Evolutionary conservation across 495 filamentous ascomycete species (phyloP).

Genomic region (Oleoguttula mirabilis): DNA sequence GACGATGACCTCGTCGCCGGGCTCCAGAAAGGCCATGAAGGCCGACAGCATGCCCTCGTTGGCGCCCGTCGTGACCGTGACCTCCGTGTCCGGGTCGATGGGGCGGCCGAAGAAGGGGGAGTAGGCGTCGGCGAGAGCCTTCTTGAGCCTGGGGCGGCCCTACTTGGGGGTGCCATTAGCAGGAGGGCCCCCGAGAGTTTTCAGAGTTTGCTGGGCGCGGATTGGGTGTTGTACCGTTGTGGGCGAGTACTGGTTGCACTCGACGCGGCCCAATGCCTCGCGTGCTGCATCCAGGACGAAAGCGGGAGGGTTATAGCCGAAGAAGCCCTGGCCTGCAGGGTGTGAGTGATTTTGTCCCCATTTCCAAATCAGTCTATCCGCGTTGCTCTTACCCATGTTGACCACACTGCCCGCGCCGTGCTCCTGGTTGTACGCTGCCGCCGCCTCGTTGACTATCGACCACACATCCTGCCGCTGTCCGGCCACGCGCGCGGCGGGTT

Average conservation of each 20-base stretch:
- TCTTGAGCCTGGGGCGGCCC: constrained; percentile 77
- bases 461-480: constrained; percentile 87
- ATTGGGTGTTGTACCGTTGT: constrained; percentile 49
- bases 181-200: background rate
- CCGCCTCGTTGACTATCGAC: constrained; percentile 93
- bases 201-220: background rate
- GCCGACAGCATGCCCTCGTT: constrained; percentile 86
- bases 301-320: constrained; percentile 88
- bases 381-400: constrained; percentile 53
- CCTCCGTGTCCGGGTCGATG: constrained; percentile 78
- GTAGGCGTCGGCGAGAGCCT: constrained; percentile 85
- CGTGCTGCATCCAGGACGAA: constrained; percentile 91
- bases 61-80: constrained; percentile 89
- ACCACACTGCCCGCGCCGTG: constrained; percentile 49
- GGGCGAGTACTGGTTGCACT: constrained; percentile 97
- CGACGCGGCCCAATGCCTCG: constrained; percentile 75
- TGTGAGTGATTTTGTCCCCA: constrained; percentile 85
- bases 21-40: constrained; percentile 95
- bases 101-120: constrained; percentile 68
- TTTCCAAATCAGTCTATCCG: background rate
- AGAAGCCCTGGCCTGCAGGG: constrained; percentile 97
- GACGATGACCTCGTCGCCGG: constrained; percentile 89
- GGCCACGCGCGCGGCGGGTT: constrained; percentile 67
- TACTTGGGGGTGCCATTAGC: constrained; percentile 23
- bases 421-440: constrained; percentile 68